phyloP scores from a whole-genome alignment of 345 rosid genomes.

The Camelina sativa region DNA sequence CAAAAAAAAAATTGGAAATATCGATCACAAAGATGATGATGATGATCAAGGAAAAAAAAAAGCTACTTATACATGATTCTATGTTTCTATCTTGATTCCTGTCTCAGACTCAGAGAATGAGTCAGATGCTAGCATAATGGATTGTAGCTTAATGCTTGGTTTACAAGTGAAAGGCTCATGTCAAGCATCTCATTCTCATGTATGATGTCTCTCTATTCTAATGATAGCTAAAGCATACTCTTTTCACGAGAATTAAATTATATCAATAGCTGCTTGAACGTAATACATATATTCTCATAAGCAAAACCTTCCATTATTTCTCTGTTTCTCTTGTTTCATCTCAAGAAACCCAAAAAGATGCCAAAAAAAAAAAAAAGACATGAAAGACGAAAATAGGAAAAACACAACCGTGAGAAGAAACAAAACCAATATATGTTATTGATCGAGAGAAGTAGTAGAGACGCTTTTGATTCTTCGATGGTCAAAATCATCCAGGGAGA shows the following conservation, averaged over 20 bases:
- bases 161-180: constrained; percentile 49
- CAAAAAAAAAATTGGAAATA: no score
- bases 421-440: constrained; percentile 21
- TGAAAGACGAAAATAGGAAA: background rate
- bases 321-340: constrained; percentile 9
- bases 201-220: no score
- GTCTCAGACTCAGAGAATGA: no score
- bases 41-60: no score
- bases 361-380: constrained; percentile 1
- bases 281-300: constrained; percentile 5
- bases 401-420: constrained; percentile 31
- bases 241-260: background rate
- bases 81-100: no score
- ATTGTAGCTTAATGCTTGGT: constrained; percentile 60
- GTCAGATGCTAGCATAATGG: constrained; percentile 54
- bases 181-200: constrained; percentile 26
- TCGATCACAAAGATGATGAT: no score
- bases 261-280: background rate
- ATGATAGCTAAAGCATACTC: background rate
- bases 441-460: background rate
- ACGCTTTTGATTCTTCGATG: constrained; percentile 21
- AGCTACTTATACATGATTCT: no score
- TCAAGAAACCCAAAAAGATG: constrained; percentile 33
- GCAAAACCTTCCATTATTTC: constrained; percentile 30
- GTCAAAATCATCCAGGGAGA: constrained; percentile 26